These are phyloP conservation scores for Kalmusia sp. DNA, from an alignment of 2,329 filamentous ascomycete genomes.

Conservation along the genomic window DNA sequence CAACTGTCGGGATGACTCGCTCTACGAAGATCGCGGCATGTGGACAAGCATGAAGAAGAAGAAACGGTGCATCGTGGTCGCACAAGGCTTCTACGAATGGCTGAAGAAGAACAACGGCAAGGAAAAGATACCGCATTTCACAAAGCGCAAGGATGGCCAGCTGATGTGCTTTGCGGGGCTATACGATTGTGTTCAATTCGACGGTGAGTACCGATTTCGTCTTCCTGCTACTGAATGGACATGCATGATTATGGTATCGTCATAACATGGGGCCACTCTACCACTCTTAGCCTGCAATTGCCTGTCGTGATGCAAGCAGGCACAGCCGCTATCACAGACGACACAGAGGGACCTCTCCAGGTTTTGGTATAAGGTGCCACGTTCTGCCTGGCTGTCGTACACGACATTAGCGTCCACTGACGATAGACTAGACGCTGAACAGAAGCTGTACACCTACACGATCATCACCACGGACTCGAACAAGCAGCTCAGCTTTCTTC, in stretches of 20 bases:
- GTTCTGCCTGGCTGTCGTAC: conserved; percentile 24
- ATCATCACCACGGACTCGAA: conserved; percentile 93
- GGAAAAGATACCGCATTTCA: conserved; percentile 84
- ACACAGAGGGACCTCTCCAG: conserved; percentile 21
- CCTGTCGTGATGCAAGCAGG: conserved; percentile 10
- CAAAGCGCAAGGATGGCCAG: conserved; percentile 80
- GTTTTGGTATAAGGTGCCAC: conserved; percentile 24
- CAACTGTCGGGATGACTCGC: conserved; percentile 91
- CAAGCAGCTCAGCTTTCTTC: conserved; percentile 81
- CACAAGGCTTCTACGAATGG: conserved; percentile 97
- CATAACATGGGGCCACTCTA: not conserved
- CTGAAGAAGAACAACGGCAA: conserved; percentile 77
- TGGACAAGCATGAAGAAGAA: conserved; percentile 90
- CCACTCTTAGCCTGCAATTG: not conserved
- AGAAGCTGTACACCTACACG: conserved; percentile 86
- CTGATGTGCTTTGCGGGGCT: conserved; percentile 90
- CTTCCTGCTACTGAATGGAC: not conserved
- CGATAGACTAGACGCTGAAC: conserved; percentile 59
- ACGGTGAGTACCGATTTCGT: conserved; percentile 60
- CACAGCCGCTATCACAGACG: not conserved
- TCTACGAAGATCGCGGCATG: conserved; percentile 78
- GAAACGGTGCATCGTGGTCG: conserved; percentile 87
- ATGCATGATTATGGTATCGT: not conserved
- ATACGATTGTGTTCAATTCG: conserved; percentile 87
- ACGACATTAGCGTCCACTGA: conserved; percentile 27